Evolutionary conservation across 2,329 filamentous ascomycete species (phyloP), one percentile per base, ranked within the genome.

Genomic region (Colletotrichum scovillei): DNA sequence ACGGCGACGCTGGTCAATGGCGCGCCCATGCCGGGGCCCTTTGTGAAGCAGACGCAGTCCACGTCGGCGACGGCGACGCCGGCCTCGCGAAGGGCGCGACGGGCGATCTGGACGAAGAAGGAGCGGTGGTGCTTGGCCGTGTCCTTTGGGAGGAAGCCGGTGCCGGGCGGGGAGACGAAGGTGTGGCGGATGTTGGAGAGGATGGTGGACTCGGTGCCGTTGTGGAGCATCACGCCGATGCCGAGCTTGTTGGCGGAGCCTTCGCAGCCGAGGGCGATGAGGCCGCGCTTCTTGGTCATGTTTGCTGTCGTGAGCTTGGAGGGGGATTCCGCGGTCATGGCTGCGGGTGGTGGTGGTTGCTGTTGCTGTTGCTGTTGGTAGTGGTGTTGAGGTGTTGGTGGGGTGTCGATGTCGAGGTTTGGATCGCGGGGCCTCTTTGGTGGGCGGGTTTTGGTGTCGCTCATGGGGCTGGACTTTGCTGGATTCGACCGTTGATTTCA

Each of bases 231-330:
- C 72, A 99, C 88, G 79, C 97, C 97, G 72, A 98, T 93, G 77
- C 96, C 97, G 65, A 99, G 91, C 85, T 99, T 99, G 88, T 99
- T 99, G 84, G 97, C 97, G 70, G 95, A 98, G 82, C 97, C 96
- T 87, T 99, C 97, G 81, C 88, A 89, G 76, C 89, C 89, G 75
- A 91, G 84, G 77, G 89, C 87, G 75, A 90, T 86, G 79, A 65
- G 69, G 55, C 87, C 85, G 77, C 74, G 80, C 73, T 79, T 83
- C 79, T 76, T 79, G 69, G 32, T 69, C 76, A 80, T 79, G 60
- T 77, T 78, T 28, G 66, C 32, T 4, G 73, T 64, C 5, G 72
- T 72, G 55, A 67, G 68, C 60, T 75, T 75, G 42, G 65, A 67
- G 55, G 64, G 72, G 28, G 69, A 72, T n/a, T 57, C 32, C 5